Evolutionary conservation across 148 eudicot species (phyloP).

Genomic region (Tetragonia tetragonoides): DNA sequence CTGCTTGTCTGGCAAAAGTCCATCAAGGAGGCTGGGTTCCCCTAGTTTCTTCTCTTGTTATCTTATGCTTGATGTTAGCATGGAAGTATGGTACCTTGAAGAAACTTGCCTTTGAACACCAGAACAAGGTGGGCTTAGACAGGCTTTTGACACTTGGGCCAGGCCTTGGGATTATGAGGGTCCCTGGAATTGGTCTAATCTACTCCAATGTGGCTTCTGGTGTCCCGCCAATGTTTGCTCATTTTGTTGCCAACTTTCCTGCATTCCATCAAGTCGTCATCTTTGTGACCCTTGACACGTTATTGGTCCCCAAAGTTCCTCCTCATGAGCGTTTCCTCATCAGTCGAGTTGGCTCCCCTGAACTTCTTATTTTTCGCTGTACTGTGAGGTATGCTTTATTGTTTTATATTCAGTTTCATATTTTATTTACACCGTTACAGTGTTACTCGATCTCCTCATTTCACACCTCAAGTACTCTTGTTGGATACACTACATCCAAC

Average conservation of each 20-base stretch:
- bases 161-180: conserved; percentile 29
- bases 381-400: conserved; percentile 33
- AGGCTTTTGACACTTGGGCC: conserved; percentile 29
- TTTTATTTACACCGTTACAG: neutral
- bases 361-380: conserved; percentile 31
- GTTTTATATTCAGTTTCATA: neutral
- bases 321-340: conserved; percentile 29
- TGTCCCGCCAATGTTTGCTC: conserved; percentile 43
- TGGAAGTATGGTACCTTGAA: conserved; percentile 44
- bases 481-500: too few relatives aligned
- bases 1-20: conserved; percentile 35
- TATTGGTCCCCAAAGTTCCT: conserved; percentile 38
- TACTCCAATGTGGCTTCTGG: conserved; percentile 41
- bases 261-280: conserved; percentile 41
- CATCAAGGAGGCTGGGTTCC: conserved; percentile 56
- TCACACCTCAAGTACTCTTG: too few relatives aligned
- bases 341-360: conserved; percentile 29
- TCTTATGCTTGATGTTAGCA: conserved; percentile 34
- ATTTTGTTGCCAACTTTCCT: conserved; percentile 42
- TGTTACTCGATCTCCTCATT: too few relatives aligned
- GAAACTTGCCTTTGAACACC: conserved; percentile 37
- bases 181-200: conserved; percentile 42
- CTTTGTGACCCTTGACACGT: conserved; percentile 40
- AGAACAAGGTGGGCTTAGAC: conserved; percentile 38
- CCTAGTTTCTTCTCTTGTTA: conserved; percentile 32